A percentile compares a stretch with the other conserved stretches of the same genome.
Evolutionary conservation across 2,329 filamentous ascomycete genomes (phyloP).

Genomic region (Alternaria brassicicola): DNA sequence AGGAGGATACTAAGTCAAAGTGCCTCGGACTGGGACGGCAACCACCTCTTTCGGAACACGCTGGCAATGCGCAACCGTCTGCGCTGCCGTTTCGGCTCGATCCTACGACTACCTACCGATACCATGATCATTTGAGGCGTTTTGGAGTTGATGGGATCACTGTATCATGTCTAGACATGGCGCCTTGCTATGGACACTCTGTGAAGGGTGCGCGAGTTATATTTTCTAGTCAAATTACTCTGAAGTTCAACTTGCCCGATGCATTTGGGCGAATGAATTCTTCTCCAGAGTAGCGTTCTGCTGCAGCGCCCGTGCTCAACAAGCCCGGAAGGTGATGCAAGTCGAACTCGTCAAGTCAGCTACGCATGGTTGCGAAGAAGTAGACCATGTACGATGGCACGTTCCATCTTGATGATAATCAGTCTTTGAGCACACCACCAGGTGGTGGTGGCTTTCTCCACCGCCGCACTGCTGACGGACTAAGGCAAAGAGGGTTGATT

Average conservation of each 20-base stretch:
- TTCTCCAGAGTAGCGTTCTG: neutral
- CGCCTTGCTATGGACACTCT: conserved; percentile 23
- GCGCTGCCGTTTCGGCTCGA: conserved; percentile 26
- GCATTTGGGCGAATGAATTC: conserved; percentile 1
- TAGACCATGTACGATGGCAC: neutral
- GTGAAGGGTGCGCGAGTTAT: conserved; percentile 11
- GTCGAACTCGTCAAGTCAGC: neutral
- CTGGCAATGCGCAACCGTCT: conserved; percentile 21
- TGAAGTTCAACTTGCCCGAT: conserved; percentile 6
- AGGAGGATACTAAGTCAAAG: conserved; percentile 42
- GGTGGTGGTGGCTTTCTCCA: neutral
- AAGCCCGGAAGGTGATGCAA: neutral
- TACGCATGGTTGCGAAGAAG: neutral
- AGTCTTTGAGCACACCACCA: neutral
- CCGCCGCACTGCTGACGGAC: neutral
- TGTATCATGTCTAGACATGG: conserved; percentile 35
- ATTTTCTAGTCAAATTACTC: conserved; percentile 18
- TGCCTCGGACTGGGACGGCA: conserved; percentile 11
- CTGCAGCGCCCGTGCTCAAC: neutral
- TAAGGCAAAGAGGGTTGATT: neutral
- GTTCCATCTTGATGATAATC: neutral
- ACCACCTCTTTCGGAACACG: conserved; percentile 10
- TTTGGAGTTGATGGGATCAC: conserved; percentile 37
- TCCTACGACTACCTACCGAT: conserved; percentile 37
- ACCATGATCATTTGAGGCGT: conserved; percentile 45